Conservation (phyloP, 345 rosid genomes). For the Lumnitzera racemosa region DNA sequence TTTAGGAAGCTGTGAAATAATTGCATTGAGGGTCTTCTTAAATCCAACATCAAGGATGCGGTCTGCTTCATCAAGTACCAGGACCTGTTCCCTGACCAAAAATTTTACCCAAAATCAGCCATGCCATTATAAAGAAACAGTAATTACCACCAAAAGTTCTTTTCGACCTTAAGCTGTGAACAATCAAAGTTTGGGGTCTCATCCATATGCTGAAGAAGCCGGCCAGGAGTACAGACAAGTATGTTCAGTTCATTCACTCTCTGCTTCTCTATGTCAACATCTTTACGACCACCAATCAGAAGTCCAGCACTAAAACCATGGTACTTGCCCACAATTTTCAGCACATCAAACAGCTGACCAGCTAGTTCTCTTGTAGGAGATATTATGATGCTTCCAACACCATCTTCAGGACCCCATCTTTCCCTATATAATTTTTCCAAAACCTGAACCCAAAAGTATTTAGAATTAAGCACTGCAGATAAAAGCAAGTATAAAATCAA, state of each 20-base stretch:
- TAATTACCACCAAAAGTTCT: background rate
- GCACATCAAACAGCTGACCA: constrained; percentile 68
- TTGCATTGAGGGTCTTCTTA: constrained; percentile 77
- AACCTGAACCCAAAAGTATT: constrained; percentile 28
- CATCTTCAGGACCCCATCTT: constrained; percentile 83
- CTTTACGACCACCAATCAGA: constrained; percentile 87
- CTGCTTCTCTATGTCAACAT: constrained; percentile 72
- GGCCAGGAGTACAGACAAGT: constrained; percentile 90
- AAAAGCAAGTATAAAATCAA: background rate
- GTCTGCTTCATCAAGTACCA: constrained; percentile 98
- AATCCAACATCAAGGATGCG: constrained; percentile 91
- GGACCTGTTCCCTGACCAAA: constrained; percentile 52
- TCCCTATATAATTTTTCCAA: constrained; percentile 76
- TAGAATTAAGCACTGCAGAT: background rate
- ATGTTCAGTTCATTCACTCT: constrained; percentile 68
- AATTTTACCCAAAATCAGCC: constrained; percentile 29
- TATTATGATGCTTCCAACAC: constrained; percentile 88
- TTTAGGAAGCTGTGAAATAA: constrained; percentile 78
- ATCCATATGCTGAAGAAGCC: constrained; percentile 97
- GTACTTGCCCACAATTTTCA: constrained; percentile 65
- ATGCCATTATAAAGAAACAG: background rate
- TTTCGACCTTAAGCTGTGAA: constrained; percentile 76
- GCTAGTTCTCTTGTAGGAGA: constrained; percentile 93
- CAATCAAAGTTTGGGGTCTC: constrained; percentile 95
- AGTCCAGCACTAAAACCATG: constrained; percentile 85